These are phyloP conservation scores for Lachnellula cervina DNA, from an alignment of 2,329 filamentous ascomycete species.

Conservation along the genomic window DNA sequence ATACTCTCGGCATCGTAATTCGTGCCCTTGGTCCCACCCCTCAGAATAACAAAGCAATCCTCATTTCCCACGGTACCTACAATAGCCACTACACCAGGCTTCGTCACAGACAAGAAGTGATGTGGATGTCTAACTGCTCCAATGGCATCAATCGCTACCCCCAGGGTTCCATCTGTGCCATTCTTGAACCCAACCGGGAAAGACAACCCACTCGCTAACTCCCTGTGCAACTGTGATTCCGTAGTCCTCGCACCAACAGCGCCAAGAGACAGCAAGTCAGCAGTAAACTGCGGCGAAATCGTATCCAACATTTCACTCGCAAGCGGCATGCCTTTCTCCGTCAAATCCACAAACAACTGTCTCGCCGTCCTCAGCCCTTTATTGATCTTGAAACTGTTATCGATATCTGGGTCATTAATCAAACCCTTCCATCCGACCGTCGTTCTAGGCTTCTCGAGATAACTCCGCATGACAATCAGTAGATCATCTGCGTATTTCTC, in stretches of 20 bases:
- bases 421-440: slow-evolving; percentile 98
- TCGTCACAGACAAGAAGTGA: slow-evolving; percentile 96
- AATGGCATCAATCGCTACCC: slow-evolving; percentile 92
- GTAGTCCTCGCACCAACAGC: slow-evolving; percentile 95
- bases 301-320: slow-evolving; percentile 98
- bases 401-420: slow-evolving; percentile 97
- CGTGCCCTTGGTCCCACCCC: slow-evolving; percentile 86
- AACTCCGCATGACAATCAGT: slow-evolving; percentile 93
- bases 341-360: slow-evolving; percentile 90
- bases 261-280: slow-evolving; percentile 85
- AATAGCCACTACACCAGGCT: slow-evolving; percentile 91
- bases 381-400: slow-evolving; percentile 98
- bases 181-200: slow-evolving; percentile 99
- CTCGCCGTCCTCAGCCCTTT: slow-evolving; percentile 85
- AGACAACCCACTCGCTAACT: slow-evolving; percentile 86
- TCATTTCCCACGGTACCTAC: slow-evolving; percentile 93
- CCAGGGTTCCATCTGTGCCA: slow-evolving; percentile 85
- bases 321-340: slow-evolving; percentile 87
- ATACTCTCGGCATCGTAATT: slow-evolving; percentile 90
- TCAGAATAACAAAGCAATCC: slow-evolving; percentile 93
- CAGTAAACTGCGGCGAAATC: slow-evolving; percentile 94
- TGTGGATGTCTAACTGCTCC: slow-evolving; percentile 88
- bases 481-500: slow-evolving; percentile 86
- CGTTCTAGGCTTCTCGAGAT: slow-evolving; percentile 96
- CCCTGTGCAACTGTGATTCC: slow-evolving; percentile 91